Base-by-base conservation (phyloP, 257 asterid genomes). In the Salvia miltiorrhiza region DNA sequence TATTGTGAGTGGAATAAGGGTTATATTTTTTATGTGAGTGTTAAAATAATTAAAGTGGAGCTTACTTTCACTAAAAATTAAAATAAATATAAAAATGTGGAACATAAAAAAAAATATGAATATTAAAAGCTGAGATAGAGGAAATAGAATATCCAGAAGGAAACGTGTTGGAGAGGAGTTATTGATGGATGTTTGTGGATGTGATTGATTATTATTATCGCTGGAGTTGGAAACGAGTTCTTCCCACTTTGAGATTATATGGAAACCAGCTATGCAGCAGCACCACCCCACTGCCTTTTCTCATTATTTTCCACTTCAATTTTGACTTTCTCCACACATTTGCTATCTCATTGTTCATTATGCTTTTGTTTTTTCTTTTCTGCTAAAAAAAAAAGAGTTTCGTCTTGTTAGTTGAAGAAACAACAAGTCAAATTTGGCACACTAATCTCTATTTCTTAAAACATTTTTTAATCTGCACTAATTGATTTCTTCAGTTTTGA, bases 241-340 rank as follows among this genome's bases (percentile, higher is more conserved):
- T 58, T 33, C 47, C 81, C 81, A 76, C 81, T 71, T 53, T 24
- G 9, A n/a, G 0, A 12, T 20, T 23, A 2, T 41, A 56, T 66
- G 71, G 59, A 70, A 75, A 69, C 75, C 79, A 75, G 76, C 79
- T 52, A 37, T 19, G 60, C 47, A 52, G 3, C 43, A 13, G 44
- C 37, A 30, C 17, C 32, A n/a, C 32, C 14, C 30, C 19, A 5
- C 61, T 54, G 16, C 23, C 23, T 55, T 11, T 9, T 9, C 33
- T 70, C 73, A 55, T 54, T 61, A n/a, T 45, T 33, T 35, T 45
- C 70, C 73, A 73, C 73, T 52, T 53, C 21, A 45, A 9, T 43
- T 67, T 77, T 80, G 75, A 76, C 77, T 70, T 72, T 73, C 4
- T 45, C 59, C 64, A 23, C 40, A 4, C 26, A 37, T 1, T 1